Percentiles rank a stretch among this genome's conserved stretches.
Evolutionary conservation across 2,329 filamentous ascomycete genomes (phyloP).

Genomic region (Thielaviopsis punctulata): DNA sequence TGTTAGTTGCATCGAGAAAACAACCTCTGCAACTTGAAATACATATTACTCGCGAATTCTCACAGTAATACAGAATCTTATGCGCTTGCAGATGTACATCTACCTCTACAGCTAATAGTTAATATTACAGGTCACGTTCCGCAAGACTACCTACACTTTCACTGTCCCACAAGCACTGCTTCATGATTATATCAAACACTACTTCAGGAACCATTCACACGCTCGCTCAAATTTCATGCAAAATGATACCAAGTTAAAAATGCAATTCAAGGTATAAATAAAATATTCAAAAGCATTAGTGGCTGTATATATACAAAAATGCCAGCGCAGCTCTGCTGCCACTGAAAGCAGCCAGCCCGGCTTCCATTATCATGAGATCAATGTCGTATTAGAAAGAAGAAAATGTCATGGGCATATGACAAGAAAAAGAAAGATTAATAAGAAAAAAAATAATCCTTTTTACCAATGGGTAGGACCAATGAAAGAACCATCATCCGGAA

Average conservation of each 20-base stretch:
- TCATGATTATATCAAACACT: too few relatives aligned
- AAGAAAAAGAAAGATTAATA: background rate
- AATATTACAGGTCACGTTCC: too few relatives aligned
- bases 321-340: background rate
- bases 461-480: conserved; percentile 17
- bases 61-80: too few relatives aligned
- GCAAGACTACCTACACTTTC: too few relatives aligned
- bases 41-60: too few relatives aligned
- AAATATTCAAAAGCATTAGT: background rate
- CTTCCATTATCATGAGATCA: background rate
- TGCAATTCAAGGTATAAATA: background rate
- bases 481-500: conserved; percentile 17
- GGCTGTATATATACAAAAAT: background rate
- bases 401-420: background rate
- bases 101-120: too few relatives aligned
- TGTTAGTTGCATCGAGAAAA: too few relatives aligned
- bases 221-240: background rate
- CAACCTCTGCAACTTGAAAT: too few relatives aligned
- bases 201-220: background rate
- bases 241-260: background rate
- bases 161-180: too few relatives aligned
- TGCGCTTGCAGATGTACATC: too few relatives aligned
- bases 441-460: background rate
- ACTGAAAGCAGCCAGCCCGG: background rate
- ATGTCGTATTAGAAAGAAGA: background rate